These are phyloP conservation scores for Fusarium pseudocircinatum DNA, from an alignment of 2,329 filamentous ascomycete species.

Conservation along the genomic window DNA sequence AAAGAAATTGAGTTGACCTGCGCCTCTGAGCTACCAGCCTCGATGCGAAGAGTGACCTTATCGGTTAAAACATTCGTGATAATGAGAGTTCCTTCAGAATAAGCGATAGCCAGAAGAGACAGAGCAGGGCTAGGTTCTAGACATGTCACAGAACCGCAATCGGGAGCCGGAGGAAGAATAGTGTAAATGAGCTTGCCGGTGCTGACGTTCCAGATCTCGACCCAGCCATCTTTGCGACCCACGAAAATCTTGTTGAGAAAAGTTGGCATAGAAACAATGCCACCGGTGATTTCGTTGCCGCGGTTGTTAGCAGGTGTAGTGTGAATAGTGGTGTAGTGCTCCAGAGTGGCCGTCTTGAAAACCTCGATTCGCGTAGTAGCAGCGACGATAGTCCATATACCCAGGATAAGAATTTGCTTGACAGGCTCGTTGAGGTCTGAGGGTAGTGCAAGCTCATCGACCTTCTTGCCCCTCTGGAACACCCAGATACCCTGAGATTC, in stretches of 20 bases:
- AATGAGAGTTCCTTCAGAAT: slow-evolving; percentile 79
- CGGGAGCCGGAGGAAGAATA: slow-evolving; percentile 77
- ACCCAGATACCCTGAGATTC: slow-evolving; percentile 81
- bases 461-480: slow-evolving; percentile 89
- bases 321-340: slow-evolving; percentile 89
- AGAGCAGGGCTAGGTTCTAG: slow-evolving; percentile 85
- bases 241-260: slow-evolving; percentile 96
- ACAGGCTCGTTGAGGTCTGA: slow-evolving; percentile 74
- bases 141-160: slow-evolving; percentile 84
- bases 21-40: slow-evolving; percentile 70
- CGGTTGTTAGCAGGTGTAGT: slow-evolving; percentile 65
- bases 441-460: slow-evolving; percentile 78
- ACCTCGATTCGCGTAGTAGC: slow-evolving; percentile 81
- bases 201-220: slow-evolving; percentile 98
- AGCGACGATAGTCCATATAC: slow-evolving; percentile 89
- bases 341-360: slow-evolving; percentile 84
- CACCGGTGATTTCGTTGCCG: slow-evolving; percentile 77
- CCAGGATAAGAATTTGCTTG: slow-evolving; percentile 81
- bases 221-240: slow-evolving; percentile 84
- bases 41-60: slow-evolving; percentile 74
- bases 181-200: slow-evolving; percentile 93
- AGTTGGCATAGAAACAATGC: slow-evolving; percentile 88
- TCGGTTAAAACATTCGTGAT: slow-evolving; percentile 87
- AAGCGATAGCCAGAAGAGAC: slow-evolving; percentile 87
- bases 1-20: slow-evolving; percentile 88